Percentiles rank a stretch among this genome's conserved stretches.
These are phyloP conservation scores for Cotoneaster glaucophyllus DNA, from an alignment of 306 rosid species.

Conservation along the genomic window DNA sequence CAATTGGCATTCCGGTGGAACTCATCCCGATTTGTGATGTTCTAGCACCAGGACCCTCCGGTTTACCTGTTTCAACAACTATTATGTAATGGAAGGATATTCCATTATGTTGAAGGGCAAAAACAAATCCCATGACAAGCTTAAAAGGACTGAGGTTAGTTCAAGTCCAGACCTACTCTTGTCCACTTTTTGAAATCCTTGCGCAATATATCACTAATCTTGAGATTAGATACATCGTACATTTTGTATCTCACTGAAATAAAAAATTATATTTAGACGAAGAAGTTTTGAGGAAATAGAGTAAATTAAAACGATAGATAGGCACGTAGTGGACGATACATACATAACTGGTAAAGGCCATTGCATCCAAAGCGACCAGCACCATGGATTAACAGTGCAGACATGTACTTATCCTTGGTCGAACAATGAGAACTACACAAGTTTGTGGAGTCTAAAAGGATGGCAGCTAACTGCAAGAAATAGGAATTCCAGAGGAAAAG, in stretches of 20 bases:
- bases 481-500: not conserved
- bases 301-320: not conserved
- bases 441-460: constrained; percentile 64
- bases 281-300: not conserved
- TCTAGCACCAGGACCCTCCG: constrained; percentile 41
- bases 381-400: constrained; percentile 69
- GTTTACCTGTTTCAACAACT: constrained; percentile 14
- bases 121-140: not conserved
- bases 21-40: constrained; percentile 65
- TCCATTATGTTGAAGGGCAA: not conserved
- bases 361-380: constrained; percentile 82
- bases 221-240: constrained; percentile 52
- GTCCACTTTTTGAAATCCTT: constrained; percentile 87
- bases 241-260: constrained; percentile 66
- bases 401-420: constrained; percentile 69
- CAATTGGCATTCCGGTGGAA: constrained; percentile 56
- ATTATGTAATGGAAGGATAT: not conserved
- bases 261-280: constrained; percentile 1
- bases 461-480: constrained; percentile 63
- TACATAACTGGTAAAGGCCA: constrained; percentile 71
- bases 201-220: constrained; percentile 47
- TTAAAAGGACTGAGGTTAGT: not conserved
- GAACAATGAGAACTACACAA: constrained; percentile 45
- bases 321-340: constrained; percentile 7
- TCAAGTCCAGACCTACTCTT: constrained; percentile 43